Evolutionary conservation across 306 rosid species (phyloP), one percentile per base, ranked within the genome.

Genomic region (Morella rubra): DNA sequence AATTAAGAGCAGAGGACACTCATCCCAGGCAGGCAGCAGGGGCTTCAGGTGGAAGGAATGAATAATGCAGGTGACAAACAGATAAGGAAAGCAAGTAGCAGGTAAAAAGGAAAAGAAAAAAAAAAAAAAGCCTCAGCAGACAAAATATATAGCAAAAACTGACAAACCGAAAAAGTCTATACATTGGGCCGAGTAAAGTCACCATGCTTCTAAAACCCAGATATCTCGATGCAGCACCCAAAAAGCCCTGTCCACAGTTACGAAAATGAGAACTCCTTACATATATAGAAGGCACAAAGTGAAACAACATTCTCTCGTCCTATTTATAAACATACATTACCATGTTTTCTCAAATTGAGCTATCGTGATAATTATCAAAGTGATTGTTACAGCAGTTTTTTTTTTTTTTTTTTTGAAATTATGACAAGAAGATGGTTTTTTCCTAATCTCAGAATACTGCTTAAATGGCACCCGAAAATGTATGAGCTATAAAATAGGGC

Each of bases 151-250:
- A 66, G 67, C 41, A 76, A 78, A 75, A 76, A 55, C 54, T 47
- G 80, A 79, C 78, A 75, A 60, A 10, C 20, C 67, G 81, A 79
- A 71, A 79, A 73, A 81, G 85, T 74, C 78, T 79, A 72, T 92
- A 90, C 98, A 94, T 76, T 71, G 97, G 98, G 75, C 98, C 98
- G 81, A 94, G 93, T 71, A 94, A 81, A 76, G 97, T 47, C 92
- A 84, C 76, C 84, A 89, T 62, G 91, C 97, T 94, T 90, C 97
- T 92, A 52, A 94, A 83, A 77, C 98, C 96, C 53, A 88, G 75
- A 84, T 92, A 94, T 87, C 98, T 90, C 75, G 96, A 85, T 71
- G 98, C 91, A 76, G 98, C 96, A 79, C 97, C 96, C 5, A 84
- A 84, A 77, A 94, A 82, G 81, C 97, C 98, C 98, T 92, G 88